Percentiles rank a stretch among this genome's conserved stretches.
Conservation (phyloP, 768 basidiomycete genomes). For the Leccinum obscurum region DNA sequence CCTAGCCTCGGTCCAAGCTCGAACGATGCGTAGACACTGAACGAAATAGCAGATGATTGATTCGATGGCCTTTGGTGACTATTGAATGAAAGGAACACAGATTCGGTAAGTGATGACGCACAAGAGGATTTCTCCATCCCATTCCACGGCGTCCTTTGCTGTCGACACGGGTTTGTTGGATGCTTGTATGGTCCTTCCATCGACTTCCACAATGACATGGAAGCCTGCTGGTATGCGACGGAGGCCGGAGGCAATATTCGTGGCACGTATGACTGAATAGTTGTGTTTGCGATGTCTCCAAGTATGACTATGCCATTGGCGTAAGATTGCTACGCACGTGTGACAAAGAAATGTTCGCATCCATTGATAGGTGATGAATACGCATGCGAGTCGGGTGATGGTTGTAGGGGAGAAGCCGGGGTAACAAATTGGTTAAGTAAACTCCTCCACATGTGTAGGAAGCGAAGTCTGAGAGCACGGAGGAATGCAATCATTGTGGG, state of each 20-base stretch:
- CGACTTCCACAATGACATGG: background rate
- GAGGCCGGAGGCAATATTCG: background rate
- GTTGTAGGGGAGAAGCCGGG: too few species aligned
- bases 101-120: background rate
- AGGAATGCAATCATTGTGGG: too few species aligned
- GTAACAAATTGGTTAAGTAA: too few species aligned
- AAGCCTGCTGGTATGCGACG: background rate
- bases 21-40: background rate
- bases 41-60: background rate
- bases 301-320: background rate
- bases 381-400: too few species aligned
- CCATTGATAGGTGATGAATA: background rate
- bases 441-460: too few species aligned
- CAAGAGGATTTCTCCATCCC: background rate
- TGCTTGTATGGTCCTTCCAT: too few species aligned
- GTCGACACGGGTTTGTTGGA: background rate
- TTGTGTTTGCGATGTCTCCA: background rate
- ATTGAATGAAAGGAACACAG: background rate
- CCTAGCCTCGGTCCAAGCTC: too few species aligned
- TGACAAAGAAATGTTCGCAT: background rate
- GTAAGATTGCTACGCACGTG: background rate
- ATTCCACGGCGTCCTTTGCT: background rate
- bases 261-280: conserved; percentile 1
- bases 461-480: too few species aligned
- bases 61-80: background rate